phyloP scores from a whole-genome alignment of 306 rosid species.

The Casuarina cunninghamiana region DNA sequence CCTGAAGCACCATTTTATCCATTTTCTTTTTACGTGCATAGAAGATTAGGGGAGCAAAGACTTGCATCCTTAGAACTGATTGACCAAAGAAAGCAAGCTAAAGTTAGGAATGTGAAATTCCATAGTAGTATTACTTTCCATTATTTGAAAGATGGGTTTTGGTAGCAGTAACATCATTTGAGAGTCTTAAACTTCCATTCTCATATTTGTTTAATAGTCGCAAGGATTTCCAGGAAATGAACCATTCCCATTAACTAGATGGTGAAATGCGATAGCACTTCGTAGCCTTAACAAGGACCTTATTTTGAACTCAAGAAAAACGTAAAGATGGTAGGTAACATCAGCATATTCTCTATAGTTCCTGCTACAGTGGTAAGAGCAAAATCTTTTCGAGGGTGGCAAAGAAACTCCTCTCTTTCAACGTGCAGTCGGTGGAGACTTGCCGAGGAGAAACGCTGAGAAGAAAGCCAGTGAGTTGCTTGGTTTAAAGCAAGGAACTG shows the following conservation, averaged over 20 bases:
- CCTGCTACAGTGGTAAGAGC: conserved; percentile 1
- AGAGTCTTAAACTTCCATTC: too few relatives aligned
- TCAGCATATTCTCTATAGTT: not conserved
- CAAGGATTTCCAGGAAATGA: too few relatives aligned
- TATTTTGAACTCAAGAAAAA: not conserved
- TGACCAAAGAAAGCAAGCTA: too few relatives aligned
- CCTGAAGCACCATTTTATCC: too few relatives aligned
- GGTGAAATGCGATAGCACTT: not conserved
- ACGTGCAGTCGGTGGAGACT: conserved; percentile 57
- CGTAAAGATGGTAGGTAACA: not conserved
- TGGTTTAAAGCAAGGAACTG: conserved; percentile 88
- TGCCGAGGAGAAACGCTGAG: conserved; percentile 64
- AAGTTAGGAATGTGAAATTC: too few relatives aligned
- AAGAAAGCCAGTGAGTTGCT: conserved; percentile 76
- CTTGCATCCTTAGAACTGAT: too few relatives aligned
- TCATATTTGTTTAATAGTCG: too few relatives aligned
- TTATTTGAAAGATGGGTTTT: too few relatives aligned
- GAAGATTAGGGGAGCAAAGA: too few relatives aligned
- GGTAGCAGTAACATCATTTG: too few relatives aligned
- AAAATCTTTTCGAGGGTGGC: conserved; percentile 21
- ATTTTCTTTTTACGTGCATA: too few relatives aligned
- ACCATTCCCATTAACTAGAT: not conserved
- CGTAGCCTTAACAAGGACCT: not conserved
- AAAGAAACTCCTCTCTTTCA: not conserved
- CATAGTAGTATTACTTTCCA: too few relatives aligned